These are phyloP conservation scores for Medicago truncatula DNA, from an alignment of 306 rosid species.

Conservation along the genomic window MtrunA17r5.0-ANR NC_053045.1:37894001-37894500, in stretches of 20 bases:
- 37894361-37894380: constrained; percentile 94
- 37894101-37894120: constrained; percentile 91
- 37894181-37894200: constrained; percentile 75
- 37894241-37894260: constrained; percentile 62
- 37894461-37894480: constrained; percentile 99
- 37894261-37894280: constrained; percentile 95
- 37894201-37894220: constrained; percentile 58
- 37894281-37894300: constrained; percentile 89
- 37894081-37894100: constrained; percentile 95
- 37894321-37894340: constrained; percentile 98
- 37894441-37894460: constrained; percentile 95
- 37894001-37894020: constrained; percentile 82
- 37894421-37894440: constrained; percentile 98
- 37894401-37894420: constrained; percentile 97
- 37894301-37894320: constrained; percentile 93
- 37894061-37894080: constrained; percentile 97
- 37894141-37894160: constrained; percentile 89
- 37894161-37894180: constrained; percentile 87
- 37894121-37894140: constrained; percentile 77
- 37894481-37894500: constrained; percentile 99
- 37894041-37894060: constrained; percentile 97
- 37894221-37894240: constrained; percentile 70
- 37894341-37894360: constrained; percentile 98
- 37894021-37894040: constrained; percentile 94
- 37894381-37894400: constrained; percentile 97